Evolutionary conservation across 768 basidiomycete genomes (phyloP).

Genomic region (Tricholoma hemisulphureum): DNA sequence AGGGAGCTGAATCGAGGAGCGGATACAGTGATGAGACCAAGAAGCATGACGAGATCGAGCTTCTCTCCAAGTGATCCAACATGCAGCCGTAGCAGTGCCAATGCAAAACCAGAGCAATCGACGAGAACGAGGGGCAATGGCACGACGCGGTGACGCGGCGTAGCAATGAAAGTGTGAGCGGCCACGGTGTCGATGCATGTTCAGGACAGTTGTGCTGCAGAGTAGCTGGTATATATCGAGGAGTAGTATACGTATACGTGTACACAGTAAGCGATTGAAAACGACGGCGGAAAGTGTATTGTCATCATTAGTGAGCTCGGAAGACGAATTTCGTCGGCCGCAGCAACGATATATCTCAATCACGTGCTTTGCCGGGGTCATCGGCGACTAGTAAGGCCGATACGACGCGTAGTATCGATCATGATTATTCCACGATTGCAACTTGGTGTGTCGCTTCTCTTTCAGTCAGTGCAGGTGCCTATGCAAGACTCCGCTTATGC

Average conservation of each 20-base stretch:
- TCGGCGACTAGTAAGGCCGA: too few species aligned
- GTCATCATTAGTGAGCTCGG: background rate
- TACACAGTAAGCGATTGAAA: too few species aligned
- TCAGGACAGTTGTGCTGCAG: background rate
- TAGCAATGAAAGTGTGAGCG: too few species aligned
- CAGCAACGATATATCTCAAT: background rate
- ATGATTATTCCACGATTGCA: too few species aligned
- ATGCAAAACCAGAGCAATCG: slow-evolving; percentile 68
- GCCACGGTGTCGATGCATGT: background rate
- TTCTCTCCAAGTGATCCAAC: slow-evolving; percentile 31
- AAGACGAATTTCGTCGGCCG: background rate
- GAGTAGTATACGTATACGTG: too few species aligned
- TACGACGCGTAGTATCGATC: too few species aligned
- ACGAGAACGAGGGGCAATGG: slow-evolving; percentile 32
- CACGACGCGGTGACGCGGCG: too few species aligned
- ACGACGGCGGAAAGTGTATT: background rate
- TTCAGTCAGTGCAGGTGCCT: too few species aligned
- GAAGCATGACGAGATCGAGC: background rate
- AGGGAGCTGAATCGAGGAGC: slow-evolving; percentile 17
- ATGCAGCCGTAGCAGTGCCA: slow-evolving; percentile 48
- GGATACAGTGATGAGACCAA: slow-evolving; percentile 30
- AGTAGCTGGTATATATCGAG: too few species aligned
- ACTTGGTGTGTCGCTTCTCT: too few species aligned
- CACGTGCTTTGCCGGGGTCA: too few species aligned
- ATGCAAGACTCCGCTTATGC: too few species aligned